These are phyloP conservation scores for Irpex sp. DNA, from an alignment of 1,284 basidiomycete species.

Conservation along the genomic window DNA sequence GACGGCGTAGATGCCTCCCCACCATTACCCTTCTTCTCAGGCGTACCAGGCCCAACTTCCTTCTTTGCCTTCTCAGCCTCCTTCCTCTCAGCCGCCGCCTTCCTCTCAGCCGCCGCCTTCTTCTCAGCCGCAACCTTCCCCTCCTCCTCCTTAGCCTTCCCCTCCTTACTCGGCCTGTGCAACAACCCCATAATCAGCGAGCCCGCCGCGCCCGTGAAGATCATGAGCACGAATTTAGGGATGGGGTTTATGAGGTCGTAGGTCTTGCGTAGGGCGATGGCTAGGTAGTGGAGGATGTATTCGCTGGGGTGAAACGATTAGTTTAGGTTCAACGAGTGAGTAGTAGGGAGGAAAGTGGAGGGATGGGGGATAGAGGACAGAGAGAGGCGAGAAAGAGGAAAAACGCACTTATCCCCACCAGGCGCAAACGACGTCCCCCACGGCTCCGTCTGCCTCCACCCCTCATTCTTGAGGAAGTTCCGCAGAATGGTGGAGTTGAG, in stretches of 20 bases:
- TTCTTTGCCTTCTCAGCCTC: too few relatives aligned
- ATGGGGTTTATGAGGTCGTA: slow-evolving; percentile 46
- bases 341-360: too few relatives aligned
- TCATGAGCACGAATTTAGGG: slow-evolving; percentile 55
- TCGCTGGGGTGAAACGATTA: slow-evolving; percentile 55
- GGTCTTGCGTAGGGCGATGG: slow-evolving; percentile 38
- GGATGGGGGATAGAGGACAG: too few relatives aligned
- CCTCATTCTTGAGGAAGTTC: slow-evolving; percentile 55
- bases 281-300: slow-evolving; percentile 58
- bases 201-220: slow-evolving; percentile 51
- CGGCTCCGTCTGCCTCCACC: slow-evolving; percentile 49
- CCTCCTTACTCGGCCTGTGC: slow-evolving; percentile 29
- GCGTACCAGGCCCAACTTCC: too few relatives aligned
- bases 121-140: too few relatives aligned
- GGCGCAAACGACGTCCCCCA: slow-evolving; percentile 64
- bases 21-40: too few relatives aligned
- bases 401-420: slow-evolving; percentile 61
- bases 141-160: slow-evolving; percentile 8
- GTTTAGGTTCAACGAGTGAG: too few relatives aligned
- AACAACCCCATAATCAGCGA: slow-evolving; percentile 53
- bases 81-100: neutral
- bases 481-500: slow-evolving; percentile 54
- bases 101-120: too few relatives aligned
- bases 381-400: too few relatives aligned
- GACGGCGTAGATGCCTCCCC: too few relatives aligned